Evolutionary conservation across 106 monocot genomes (phyloP).

Genomic region (Allium sativum): DNA sequence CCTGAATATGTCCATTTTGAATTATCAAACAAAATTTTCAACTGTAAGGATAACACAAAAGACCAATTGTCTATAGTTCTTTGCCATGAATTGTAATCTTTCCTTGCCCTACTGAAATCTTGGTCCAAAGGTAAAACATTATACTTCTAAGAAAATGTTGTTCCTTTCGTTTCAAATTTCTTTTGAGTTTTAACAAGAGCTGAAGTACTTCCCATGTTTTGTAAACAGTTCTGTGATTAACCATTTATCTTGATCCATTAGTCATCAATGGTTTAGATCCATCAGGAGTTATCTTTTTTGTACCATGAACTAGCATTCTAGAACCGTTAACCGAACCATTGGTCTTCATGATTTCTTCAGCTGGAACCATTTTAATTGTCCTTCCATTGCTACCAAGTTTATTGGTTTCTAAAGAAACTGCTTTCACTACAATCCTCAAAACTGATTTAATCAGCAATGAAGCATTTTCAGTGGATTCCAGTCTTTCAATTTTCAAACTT

Average conservation of each 20-base stretch:
- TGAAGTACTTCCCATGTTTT: conserved; percentile 21
- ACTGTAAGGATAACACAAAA: conserved; percentile 57
- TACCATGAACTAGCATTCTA: conserved; percentile 3
- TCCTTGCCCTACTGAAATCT: conserved; percentile 79
- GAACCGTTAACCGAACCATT: conserved; percentile 21
- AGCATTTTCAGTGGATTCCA: not conserved
- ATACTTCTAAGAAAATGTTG: conserved; percentile 31
- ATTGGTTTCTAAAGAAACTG: conserved; percentile 9
- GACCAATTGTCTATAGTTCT: conserved; percentile 81
- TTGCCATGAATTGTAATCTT: conserved; percentile 63
- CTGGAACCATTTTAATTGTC: conserved; percentile 41
- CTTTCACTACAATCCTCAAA: conserved; percentile 13
- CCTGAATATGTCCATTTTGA: conserved; percentile 74
- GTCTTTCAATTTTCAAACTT: conserved; percentile 9
- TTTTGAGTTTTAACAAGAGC: conserved; percentile 28
- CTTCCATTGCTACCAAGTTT: conserved; percentile 33
- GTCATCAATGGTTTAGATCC: conserved; percentile 2
- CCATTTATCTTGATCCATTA: conserved; percentile 26
- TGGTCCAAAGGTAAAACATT: conserved; percentile 77
- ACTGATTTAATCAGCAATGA: conserved; percentile 5
- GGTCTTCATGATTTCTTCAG: conserved; percentile 28
- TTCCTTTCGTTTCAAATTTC: conserved; percentile 8
- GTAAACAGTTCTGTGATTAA: conserved; percentile 34
- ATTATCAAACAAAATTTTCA: conserved; percentile 63
- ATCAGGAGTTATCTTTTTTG: no score